Base-by-base conservation (phyloP, 345 rosid species). In the Microcos paniculata region DNA sequence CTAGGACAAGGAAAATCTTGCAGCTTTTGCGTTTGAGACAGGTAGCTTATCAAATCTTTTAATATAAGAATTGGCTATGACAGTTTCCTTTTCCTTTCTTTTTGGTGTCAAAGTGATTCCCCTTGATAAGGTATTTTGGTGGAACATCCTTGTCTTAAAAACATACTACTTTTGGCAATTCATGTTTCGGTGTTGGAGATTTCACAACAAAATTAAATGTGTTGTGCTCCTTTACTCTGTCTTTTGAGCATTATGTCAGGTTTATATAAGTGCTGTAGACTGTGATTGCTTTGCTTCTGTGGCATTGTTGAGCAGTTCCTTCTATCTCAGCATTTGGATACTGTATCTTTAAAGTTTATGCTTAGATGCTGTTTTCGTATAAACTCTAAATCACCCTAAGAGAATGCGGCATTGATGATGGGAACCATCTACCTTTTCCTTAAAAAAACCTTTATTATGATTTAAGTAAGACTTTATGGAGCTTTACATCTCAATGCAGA, bases 21-120 rank as follows among this genome's bases (percentile, higher is more conserved):
- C 97, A 92, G 85, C 96, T 92, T 2, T 30, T 94, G 73, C 92
- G 97, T 77, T 77, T 94, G 70, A 87, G 97, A 87, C 97, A 92
- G 90, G 98, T 94, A 71, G n/a, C 8, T 4, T 68, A 16, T 19
- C 30, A 12, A 30, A 59, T 24, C 64, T 26, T 26, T 30, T 58
- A 35, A 10, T 11, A 58, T 30, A 2, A 23, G 63, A 11, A 12
- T 8, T 9, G 33, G 30, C 63, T 21, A 9, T 24, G 11, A 58
- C 8, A 19, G 26, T 3, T 57, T 42, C 40, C 0, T 42, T 40
- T 9, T 9, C 45, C 45, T 9, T 0, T 42, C 8, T 0, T 42
- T 42, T 42, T 42, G 9, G 11, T 42, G 45, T 42, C 45, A 42
- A 42, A 42, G 45, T 42, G 45, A 13, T 51, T 51, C 56, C 12